phyloP scores from a whole-genome alignment of 345 rosid species.

The rapeseed (Brassica napus) region Da-Ae NC_063436.1:24936501-24937000 shows the following conservation, averaged over 20 bases:
- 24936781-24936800: conserved; percentile 27
- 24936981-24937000: background rate
- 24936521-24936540: background rate
- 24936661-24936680: too few relatives aligned
- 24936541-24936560: background rate
- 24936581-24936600: background rate
- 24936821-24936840: background rate
- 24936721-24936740: too few relatives aligned
- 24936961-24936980: background rate
- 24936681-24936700: too few relatives aligned
- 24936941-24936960: background rate
- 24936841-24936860: background rate
- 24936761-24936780: conserved; percentile 13
- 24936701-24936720: too few relatives aligned
- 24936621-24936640: too few relatives aligned
- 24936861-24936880: conserved; percentile 20
- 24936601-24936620: background rate
- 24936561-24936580: background rate
- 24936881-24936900: conserved; percentile 25
- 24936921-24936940: background rate
- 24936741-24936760: too few relatives aligned
- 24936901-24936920: background rate
- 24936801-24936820: background rate
- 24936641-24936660: too few relatives aligned
- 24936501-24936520: background rate